These are phyloP conservation scores for Amaranthus tricolor DNA, from an alignment of 179 eudicot genomes.

Conservation along the genomic window DNA sequence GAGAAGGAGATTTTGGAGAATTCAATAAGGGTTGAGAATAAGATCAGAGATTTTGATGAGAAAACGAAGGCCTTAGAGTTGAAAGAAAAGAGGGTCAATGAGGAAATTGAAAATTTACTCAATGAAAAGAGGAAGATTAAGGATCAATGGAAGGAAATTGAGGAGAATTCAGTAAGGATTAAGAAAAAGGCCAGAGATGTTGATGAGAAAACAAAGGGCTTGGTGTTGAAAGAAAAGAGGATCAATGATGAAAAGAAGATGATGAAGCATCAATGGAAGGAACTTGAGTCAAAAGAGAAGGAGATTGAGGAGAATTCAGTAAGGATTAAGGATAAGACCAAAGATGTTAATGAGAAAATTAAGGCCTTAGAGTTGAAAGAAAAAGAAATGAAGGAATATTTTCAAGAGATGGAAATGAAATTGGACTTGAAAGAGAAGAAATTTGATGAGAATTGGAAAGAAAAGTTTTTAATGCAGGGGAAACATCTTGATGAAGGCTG, in stretches of 20 bases:
- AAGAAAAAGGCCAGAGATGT: not conserved
- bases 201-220: not conserved
- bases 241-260: too few relatives aligned
- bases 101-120: not conserved
- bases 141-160: not conserved
- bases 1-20: not conserved
- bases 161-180: not conserved
- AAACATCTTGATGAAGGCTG: constrained; percentile 12
- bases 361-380: not conserved
- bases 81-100: not conserved
- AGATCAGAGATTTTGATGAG: not conserved
- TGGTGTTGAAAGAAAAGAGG: too few relatives aligned
- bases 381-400: not conserved
- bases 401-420: not conserved
- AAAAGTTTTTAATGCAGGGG: not conserved
- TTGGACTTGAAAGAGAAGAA: constrained; percentile 10
- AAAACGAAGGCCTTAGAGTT: not conserved
- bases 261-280: too few relatives aligned
- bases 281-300: not conserved
- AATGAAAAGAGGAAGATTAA: too few relatives aligned
- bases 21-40: not conserved
- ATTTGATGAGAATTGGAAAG: constrained; percentile 3
- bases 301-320: not conserved
- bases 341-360: not conserved
- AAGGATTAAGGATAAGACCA: constrained; percentile 1